Conservation (phyloP, 2,329 filamentous ascomycete genomes). For the Fusarium sp. region DNA sequence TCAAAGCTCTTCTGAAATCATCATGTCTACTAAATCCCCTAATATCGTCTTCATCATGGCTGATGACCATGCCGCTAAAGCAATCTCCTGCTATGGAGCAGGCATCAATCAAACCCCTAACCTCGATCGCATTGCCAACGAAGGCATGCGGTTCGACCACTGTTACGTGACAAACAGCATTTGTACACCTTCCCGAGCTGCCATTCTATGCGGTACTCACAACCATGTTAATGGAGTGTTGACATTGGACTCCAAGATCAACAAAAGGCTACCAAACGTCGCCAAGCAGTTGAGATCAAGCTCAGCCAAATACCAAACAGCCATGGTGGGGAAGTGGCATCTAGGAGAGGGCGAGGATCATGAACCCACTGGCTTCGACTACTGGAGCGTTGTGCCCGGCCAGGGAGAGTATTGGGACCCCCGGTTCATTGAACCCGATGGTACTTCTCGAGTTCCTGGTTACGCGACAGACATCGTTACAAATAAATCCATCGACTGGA, state of each 20-base stretch:
- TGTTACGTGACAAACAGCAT: conserved; percentile 67
- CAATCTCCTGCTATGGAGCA: conserved; percentile 63
- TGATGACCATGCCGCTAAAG: conserved; percentile 65
- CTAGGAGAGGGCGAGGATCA: conserved; percentile 61
- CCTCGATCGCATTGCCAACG: conserved; percentile 61
- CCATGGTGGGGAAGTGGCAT: conserved; percentile 68
- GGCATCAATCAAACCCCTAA: conserved; percentile 65
- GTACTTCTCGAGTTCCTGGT: conserved; percentile 51
- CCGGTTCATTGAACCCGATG: conserved; percentile 58
- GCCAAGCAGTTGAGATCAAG: conserved; percentile 62
- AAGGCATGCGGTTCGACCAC: conserved; percentile 65
- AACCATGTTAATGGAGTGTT: conserved; percentile 66
- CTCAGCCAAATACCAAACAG: conserved; percentile 59
- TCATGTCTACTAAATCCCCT: conserved; percentile 4
- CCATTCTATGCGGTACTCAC: conserved; percentile 63
- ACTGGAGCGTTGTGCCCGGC: conserved; percentile 64
- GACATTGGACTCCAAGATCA: conserved; percentile 60
- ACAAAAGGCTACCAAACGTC: conserved; percentile 63
- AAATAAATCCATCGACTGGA: conserved; percentile 60
- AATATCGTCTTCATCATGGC: conserved; percentile 65
- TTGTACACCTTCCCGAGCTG: conserved; percentile 64
- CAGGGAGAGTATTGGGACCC: conserved; percentile 67
- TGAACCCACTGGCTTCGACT: conserved; percentile 64
- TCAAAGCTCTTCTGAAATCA: too few species aligned
- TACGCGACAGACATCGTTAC: conserved; percentile 67